Percentiles rank a stretch among this genome's conserved stretches.
phyloP scores from a whole-genome alignment of 2,329 filamentous ascomycete species.

The Botrytis squamosa region DNA sequence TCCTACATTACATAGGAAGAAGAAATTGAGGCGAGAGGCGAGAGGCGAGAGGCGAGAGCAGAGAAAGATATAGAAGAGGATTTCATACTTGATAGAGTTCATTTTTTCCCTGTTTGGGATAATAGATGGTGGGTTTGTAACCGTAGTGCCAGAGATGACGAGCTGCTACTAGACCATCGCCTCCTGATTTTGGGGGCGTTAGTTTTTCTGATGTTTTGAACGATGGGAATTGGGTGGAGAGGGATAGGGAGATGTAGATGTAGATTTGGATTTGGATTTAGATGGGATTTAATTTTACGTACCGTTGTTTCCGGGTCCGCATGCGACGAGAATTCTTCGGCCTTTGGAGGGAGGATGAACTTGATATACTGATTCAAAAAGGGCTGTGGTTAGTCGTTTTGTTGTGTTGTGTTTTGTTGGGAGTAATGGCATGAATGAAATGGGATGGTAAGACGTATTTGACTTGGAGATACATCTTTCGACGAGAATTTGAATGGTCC shows the following conservation, averaged over 20 bases:
- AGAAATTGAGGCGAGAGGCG: too few relatives aligned
- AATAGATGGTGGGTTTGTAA: slow-evolving; percentile 85
- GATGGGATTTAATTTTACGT: slow-evolving; percentile 22
- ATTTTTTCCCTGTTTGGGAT: slow-evolving; percentile 87
- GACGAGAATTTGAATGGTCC: neutral
- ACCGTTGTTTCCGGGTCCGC: slow-evolving; percentile 79
- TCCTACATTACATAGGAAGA: neutral
- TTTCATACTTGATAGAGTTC: slow-evolving; percentile 75
- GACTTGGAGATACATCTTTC: neutral
- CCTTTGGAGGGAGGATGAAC: slow-evolving; percentile 75
- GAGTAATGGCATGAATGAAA: too few relatives aligned
- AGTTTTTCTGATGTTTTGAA: neutral
- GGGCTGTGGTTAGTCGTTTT: neutral
- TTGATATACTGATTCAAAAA: slow-evolving; percentile 63
- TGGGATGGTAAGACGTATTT: neutral
- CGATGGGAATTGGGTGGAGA: neutral
- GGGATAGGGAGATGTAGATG: neutral
- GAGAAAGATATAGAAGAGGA: neutral
- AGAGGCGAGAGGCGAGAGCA: too few relatives aligned
- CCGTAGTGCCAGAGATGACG: slow-evolving; percentile 90
- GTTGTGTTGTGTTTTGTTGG: neutral
- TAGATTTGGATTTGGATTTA: too few relatives aligned
- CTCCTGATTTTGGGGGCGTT: slow-evolving; percentile 54
- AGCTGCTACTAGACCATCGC: slow-evolving; percentile 91
- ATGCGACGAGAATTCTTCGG: slow-evolving; percentile 78